A percentile compares a stretch with the other conserved stretches of the same genome.
Evolutionary conservation across 768 basidiomycete genomes (phyloP).

Genomic region (Xerocomellus intermedius): DNA sequence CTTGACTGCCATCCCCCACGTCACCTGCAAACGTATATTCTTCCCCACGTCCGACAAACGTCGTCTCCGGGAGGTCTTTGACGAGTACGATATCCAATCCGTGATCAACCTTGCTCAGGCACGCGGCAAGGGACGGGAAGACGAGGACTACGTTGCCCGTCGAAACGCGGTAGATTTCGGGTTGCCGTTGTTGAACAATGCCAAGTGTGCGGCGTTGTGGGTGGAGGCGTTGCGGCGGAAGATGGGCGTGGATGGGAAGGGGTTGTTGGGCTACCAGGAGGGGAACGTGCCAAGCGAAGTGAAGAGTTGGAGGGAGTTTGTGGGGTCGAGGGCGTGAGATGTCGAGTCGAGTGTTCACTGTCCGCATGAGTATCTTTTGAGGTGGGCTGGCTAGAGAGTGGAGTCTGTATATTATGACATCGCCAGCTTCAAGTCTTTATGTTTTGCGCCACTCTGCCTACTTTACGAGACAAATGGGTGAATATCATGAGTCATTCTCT

Average conservation of each 20-base stretch:
- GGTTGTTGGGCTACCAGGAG: slow-evolving; percentile 75
- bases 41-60: slow-evolving; percentile 98
- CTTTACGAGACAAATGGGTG: too few species aligned
- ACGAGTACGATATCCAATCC: slow-evolving; percentile 90
- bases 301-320: slow-evolving; percentile 87
- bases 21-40: slow-evolving; percentile 83
- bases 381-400: slow-evolving; percentile 4
- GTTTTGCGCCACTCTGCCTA: too few species aligned
- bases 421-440: too few species aligned
- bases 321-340: slow-evolving; percentile 60
- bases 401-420: too few species aligned
- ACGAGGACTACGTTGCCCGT: slow-evolving; percentile 96
- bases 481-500: too few species aligned
- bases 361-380: neutral
- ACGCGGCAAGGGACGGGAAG: slow-evolving; percentile 71
- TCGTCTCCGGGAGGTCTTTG: slow-evolving; percentile 89
- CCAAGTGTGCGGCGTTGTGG: slow-evolving; percentile 84
- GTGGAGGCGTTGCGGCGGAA: slow-evolving; percentile 86
- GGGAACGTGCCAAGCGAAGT: slow-evolving; percentile 91
- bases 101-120: slow-evolving; percentile 90
- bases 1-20: slow-evolving; percentile 75
- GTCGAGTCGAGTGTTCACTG: neutral
- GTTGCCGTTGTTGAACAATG: slow-evolving; percentile 85
- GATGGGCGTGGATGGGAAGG: slow-evolving; percentile 66
- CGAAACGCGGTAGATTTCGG: slow-evolving; percentile 98